A percentile compares a stretch with the other conserved stretches of the same genome.
Evolutionary conservation across 345 rosid species (phyloP).

Genomic region (Gossypium sturtianum): DNA sequence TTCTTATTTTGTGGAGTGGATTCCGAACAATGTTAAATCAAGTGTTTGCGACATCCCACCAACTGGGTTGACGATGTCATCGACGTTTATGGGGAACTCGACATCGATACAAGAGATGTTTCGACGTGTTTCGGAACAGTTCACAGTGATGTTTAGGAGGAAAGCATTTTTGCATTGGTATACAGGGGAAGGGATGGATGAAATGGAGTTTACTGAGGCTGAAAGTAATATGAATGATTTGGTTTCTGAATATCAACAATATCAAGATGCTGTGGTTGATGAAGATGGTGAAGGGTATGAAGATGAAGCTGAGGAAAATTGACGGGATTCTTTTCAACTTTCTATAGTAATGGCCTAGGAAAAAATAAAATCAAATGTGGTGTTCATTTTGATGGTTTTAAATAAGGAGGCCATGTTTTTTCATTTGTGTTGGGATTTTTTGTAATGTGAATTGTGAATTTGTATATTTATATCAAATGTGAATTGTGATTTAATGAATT

Average conservation of each 20-base stretch:
- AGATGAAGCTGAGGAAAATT: constrained; percentile 39
- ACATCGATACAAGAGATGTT: constrained; percentile 40
- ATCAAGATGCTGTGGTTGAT: constrained; percentile 72
- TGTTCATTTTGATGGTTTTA: neutral
- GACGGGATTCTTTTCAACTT: constrained; percentile 18
- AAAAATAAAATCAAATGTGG: neutral
- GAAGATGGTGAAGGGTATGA: constrained; percentile 51
- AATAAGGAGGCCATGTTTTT: constrained; percentile 22
- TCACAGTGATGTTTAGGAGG: constrained; percentile 26
- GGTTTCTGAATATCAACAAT: constrained; percentile 86
- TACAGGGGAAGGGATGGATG: constrained; percentile 95
- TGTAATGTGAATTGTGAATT: neutral
- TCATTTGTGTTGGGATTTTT: neutral
- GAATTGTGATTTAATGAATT: constrained; percentile 4
- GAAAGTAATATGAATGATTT: constrained; percentile 88
- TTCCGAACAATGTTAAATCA: constrained; percentile 37
- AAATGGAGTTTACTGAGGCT: constrained; percentile 93
- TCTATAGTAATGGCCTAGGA: neutral
- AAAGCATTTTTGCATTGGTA: constrained; percentile 51
- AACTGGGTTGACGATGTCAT: constrained; percentile 33
- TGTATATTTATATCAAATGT: neutral
- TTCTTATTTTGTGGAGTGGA: constrained; percentile 65
- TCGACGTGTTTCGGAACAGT: constrained; percentile 34
- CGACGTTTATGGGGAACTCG: constrained; percentile 37
- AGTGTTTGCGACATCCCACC: constrained; percentile 41